These are phyloP conservation scores for Fraxinus anomala DNA, from an alignment of 257 asterid species.

Conservation along the genomic window DNA sequence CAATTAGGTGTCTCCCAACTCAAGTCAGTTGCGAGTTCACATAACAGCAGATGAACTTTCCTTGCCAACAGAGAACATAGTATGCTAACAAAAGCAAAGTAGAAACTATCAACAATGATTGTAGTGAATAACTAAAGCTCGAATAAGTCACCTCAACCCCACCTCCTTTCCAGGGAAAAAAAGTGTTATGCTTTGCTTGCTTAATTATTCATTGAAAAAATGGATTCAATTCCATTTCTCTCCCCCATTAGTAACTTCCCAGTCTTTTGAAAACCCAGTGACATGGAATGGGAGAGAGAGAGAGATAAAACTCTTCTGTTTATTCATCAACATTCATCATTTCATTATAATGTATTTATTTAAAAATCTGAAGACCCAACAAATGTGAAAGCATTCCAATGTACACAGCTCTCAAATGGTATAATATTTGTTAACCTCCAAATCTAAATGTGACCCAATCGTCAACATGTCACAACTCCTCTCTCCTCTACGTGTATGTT, in stretches of 20 bases:
- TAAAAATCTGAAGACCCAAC: background rate
- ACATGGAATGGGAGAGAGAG: too few relatives aligned
- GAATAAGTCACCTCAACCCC: background rate
- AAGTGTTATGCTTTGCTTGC: background rate
- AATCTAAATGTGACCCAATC: too few relatives aligned
- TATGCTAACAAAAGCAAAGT: background rate
- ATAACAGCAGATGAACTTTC: background rate
- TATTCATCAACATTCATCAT: background rate
- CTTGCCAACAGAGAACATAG: background rate
- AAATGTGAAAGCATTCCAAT: background rate
- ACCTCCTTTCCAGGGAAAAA: background rate
- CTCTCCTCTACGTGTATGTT: too few relatives aligned
- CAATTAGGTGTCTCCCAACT: constrained; percentile 9
- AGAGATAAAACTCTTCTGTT: background rate
- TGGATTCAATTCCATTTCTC: background rate
- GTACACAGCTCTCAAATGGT: background rate
- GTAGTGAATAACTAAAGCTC: background rate
- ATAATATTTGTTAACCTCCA: background rate
- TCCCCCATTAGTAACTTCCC: background rate
- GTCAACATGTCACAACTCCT: too few relatives aligned
- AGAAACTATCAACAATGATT: background rate
- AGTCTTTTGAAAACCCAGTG: constrained; percentile 1
- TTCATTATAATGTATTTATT: too few relatives aligned
- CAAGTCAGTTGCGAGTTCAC: background rate
- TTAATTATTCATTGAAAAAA: background rate